Percentiles rank a stretch among this genome's conserved stretches.
These are phyloP conservation scores for Anthoceros angustus DNA, from an alignment of 225 moss, liverwort and hornwort genomes.

Conservation along the genomic window DNA sequence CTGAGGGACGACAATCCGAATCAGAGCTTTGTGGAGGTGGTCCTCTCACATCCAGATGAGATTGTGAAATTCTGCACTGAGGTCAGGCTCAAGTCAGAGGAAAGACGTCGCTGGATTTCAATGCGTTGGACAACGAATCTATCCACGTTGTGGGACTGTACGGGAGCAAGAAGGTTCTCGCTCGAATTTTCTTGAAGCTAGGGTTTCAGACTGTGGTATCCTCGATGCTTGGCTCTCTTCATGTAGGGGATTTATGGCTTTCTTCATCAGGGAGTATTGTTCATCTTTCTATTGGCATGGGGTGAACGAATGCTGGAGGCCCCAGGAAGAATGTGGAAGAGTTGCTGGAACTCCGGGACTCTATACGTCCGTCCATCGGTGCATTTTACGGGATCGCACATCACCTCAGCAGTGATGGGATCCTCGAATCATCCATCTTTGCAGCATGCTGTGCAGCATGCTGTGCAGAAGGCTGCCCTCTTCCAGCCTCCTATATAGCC, in stretches of 20 bases:
- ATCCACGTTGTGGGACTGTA: neutral
- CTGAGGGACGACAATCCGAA: neutral
- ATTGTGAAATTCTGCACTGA: neutral
- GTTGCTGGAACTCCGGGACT: too few relatives aligned
- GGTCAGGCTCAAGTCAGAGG: neutral
- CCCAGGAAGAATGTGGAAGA: neutral
- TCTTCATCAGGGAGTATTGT: neutral
- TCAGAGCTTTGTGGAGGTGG: neutral
- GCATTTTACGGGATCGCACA: too few relatives aligned
- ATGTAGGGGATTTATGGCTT: neutral
- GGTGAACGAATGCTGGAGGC: neutral
- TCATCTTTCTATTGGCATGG: neutral
- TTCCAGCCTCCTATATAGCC: too few relatives aligned
- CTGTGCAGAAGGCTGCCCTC: too few relatives aligned
- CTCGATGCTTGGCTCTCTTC: neutral
- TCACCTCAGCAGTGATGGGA: too few relatives aligned
- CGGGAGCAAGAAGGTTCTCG: neutral
- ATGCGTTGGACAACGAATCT: neutral
- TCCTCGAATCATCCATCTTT: too few relatives aligned
- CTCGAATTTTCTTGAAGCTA: neutral
- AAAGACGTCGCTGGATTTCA: neutral
- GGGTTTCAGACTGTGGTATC: neutral
- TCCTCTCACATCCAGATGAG: neutral
- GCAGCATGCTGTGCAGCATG: too few relatives aligned
- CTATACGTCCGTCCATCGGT: too few relatives aligned